These are phyloP conservation scores for Lithohypha guttulata DNA, from an alignment of 2,329 filamentous ascomycete genomes.

Conservation along the genomic window DNA sequence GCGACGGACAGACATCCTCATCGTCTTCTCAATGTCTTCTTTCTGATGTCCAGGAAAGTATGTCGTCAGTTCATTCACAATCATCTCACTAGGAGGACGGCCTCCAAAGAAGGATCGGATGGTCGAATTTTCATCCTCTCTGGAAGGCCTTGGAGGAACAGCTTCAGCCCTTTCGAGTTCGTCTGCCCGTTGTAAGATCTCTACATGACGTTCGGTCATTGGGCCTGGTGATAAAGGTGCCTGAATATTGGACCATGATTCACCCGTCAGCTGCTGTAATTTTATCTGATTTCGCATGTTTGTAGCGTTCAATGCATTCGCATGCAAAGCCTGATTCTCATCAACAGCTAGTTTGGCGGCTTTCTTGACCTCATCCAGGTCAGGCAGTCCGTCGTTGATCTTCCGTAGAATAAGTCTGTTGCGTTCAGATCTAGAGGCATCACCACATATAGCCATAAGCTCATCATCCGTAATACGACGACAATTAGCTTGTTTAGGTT, in stretches of 20 bases:
- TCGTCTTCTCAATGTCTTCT: slow-evolving; percentile 91
- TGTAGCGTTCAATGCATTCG: slow-evolving; percentile 46
- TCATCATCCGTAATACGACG: slow-evolving; percentile 77
- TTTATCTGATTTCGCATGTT: slow-evolving; percentile 77
- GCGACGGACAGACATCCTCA: slow-evolving; percentile 80
- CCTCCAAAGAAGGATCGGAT: slow-evolving; percentile 69
- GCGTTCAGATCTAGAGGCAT: slow-evolving; percentile 71
- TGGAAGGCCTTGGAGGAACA: slow-evolving; percentile 17
- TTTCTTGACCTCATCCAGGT: slow-evolving; percentile 71
- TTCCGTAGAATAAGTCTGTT: slow-evolving; percentile 84
- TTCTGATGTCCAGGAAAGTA: slow-evolving; percentile 95
- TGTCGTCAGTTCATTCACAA: slow-evolving; percentile 87
- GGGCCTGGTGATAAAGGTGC: slow-evolving; percentile 70
- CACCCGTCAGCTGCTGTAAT: slow-evolving; percentile 78
- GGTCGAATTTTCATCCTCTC: slow-evolving; percentile 26
- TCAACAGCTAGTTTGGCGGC: slow-evolving; percentile 84
- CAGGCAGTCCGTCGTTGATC: slow-evolving; percentile 84
- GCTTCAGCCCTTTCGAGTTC: slow-evolving; percentile 37
- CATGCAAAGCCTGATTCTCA: slow-evolving; percentile 66
- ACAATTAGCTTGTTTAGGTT: slow-evolving; percentile 71
- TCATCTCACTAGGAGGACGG: slow-evolving; percentile 89
- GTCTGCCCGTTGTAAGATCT: slow-evolving; percentile 30
- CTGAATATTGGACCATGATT: slow-evolving; percentile 73
- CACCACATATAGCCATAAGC: slow-evolving; percentile 81
- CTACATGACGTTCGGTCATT: slow-evolving; percentile 29